These are phyloP conservation scores for Backusella tuberculispora DNA, from an alignment of 192 early-diverging fungal species.

Conservation along the genomic window DNA sequence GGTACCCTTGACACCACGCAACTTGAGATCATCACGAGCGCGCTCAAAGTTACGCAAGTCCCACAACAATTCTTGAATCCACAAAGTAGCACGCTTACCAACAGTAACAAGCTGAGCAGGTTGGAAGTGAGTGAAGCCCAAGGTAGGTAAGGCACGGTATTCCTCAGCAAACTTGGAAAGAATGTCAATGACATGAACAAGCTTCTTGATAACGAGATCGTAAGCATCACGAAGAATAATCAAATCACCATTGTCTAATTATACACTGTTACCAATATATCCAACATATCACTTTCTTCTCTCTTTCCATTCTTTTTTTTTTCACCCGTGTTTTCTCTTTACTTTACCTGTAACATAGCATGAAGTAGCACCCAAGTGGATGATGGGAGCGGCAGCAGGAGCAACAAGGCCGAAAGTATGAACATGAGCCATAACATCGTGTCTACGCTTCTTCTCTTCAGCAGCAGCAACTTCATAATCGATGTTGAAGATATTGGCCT, in stretches of 20 bases:
- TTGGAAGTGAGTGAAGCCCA: constrained; percentile 99
- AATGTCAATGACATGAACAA: constrained; percentile 81
- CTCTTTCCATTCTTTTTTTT: too few species aligned
- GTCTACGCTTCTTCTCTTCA: constrained; percentile 92
- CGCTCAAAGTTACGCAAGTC: constrained; percentile 94
- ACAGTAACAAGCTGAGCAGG: constrained; percentile 98
- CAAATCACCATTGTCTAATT: constrained; percentile 90
- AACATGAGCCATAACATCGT: constrained; percentile 99
- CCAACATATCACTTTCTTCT: constrained; percentile 4
- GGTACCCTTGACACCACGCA: constrained; percentile 98
- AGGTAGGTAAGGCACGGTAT: constrained; percentile 87
- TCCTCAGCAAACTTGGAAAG: constrained; percentile 78
- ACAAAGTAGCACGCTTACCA: constrained; percentile 94
- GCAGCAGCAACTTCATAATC: constrained; percentile 87
- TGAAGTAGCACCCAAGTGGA: constrained; percentile 97
- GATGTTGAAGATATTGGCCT: constrained; percentile 82
- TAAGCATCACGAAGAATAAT: constrained; percentile 95
- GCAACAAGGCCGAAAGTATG: constrained; percentile 90
- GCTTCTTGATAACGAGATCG: constrained; percentile 89
- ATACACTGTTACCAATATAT: not conserved
- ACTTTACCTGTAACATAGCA: constrained; percentile 89
- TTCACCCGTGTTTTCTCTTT: not conserved
- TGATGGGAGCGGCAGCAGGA: constrained; percentile 90
- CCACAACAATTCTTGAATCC: constrained; percentile 97
- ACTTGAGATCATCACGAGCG: constrained; percentile 84